Evolutionary conservation across 78 protist species (phyloP).

Genomic region (Chrysochromulina tobinii): DNA sequence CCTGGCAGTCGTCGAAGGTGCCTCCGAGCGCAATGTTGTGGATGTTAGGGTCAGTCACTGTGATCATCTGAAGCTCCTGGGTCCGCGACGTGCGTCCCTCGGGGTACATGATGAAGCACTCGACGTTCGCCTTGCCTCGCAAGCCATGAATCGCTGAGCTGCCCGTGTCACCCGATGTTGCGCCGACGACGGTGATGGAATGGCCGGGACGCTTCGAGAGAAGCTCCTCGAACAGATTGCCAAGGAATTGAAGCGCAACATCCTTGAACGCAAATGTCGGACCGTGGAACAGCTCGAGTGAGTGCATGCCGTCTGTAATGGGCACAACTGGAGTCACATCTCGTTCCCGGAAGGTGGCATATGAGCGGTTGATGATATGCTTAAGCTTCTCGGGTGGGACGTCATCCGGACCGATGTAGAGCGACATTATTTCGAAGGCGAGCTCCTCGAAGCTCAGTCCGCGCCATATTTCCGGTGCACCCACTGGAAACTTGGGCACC

Average conservation of each 20-base stretch:
- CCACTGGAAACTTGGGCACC: not conserved
- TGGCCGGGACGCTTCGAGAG: not conserved
- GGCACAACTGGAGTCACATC: not conserved
- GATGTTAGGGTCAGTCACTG: conserved; percentile 51
- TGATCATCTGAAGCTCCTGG: conserved; percentile 63
- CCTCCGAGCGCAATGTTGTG: conserved; percentile 61
- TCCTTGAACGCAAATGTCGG: conserved; percentile 85
- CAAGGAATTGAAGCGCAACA: conserved; percentile 49
- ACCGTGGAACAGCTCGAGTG: conserved; percentile 78
- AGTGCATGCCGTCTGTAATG: not conserved
- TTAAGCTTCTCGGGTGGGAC: not conserved
- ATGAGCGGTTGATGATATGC: not conserved
- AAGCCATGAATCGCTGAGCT: conserved; percentile 62
- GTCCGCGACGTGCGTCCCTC: conserved; percentile 50
- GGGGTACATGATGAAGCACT: conserved; percentile 73
- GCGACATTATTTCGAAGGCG: not conserved
- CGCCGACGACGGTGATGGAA: conserved; percentile 69
- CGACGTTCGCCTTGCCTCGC: conserved; percentile 30
- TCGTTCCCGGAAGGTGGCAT: not conserved
- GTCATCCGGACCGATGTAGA: not conserved
- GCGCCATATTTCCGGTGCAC: not conserved
- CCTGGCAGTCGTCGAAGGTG: conserved; percentile 54
- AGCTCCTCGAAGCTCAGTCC: not conserved
- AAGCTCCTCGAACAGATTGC: conserved; percentile 64
- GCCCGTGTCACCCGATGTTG: conserved; percentile 85